These are phyloP conservation scores for Citrus hindsii DNA, from an alignment of 345 rosid genomes.

Conservation along the genomic window DNA sequence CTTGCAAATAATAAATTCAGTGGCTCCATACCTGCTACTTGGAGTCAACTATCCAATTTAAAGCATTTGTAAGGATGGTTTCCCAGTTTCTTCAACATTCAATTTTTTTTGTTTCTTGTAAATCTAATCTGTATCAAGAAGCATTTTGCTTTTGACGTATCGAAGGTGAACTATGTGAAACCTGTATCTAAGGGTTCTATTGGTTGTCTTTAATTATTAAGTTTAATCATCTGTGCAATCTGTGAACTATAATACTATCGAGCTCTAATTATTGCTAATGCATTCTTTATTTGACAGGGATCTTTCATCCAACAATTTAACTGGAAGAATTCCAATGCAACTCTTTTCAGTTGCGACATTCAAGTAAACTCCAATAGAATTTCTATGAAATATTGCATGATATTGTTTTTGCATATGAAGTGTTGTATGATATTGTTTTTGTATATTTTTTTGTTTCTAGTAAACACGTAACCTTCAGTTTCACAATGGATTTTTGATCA, in stretches of 20 bases:
- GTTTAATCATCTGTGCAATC: neutral
- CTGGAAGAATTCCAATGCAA: constrained; percentile 58
- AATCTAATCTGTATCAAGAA: neutral
- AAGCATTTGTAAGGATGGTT: constrained; percentile 53
- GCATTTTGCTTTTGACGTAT: neutral
- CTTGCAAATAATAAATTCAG: constrained; percentile 74
- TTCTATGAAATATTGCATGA: neutral
- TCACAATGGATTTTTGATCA: neutral
- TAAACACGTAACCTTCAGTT: neutral
- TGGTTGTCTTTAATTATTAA: neutral
- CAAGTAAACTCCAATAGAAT: constrained; percentile 48
- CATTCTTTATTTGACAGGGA: constrained; percentile 47
- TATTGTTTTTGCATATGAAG: too few species aligned
- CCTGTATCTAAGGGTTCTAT: neutral
- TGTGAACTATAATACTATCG: neutral
- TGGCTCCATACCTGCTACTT: constrained; percentile 65
- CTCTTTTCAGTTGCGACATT: constrained; percentile 61
- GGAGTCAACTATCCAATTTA: constrained; percentile 68
- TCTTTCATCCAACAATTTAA: constrained; percentile 65
- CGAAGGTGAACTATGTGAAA: constrained; percentile 10
- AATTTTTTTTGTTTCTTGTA: neutral
- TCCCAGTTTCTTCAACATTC: neutral
- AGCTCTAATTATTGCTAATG: neutral
- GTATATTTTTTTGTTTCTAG: neutral
- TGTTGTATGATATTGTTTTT: too few species aligned